These are phyloP conservation scores for Vitis labrusca DNA, from an alignment of 164 flowering plant species.

Conservation along the genomic window DNA sequence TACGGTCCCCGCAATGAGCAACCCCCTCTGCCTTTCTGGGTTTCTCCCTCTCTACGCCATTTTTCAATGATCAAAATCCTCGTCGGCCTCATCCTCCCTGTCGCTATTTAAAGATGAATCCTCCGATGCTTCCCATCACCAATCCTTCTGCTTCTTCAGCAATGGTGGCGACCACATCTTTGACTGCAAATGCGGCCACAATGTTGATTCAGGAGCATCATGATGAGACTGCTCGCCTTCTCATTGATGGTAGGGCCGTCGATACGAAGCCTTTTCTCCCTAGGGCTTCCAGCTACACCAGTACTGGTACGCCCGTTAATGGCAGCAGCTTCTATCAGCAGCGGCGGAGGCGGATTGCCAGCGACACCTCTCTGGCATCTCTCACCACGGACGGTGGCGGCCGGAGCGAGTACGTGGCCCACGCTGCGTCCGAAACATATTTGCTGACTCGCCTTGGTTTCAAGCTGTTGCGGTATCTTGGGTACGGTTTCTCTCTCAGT, in stretches of 20 bases:
- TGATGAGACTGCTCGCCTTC: constrained; percentile 19
- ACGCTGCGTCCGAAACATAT: constrained; percentile 65
- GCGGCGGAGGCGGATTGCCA: constrained; percentile 43
- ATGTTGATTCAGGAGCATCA: constrained; percentile 13
- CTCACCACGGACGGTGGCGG: constrained; percentile 11
- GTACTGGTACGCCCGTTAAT: background rate
- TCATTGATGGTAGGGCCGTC: constrained; percentile 17
- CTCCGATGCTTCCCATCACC: background rate
- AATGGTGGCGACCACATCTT: background rate
- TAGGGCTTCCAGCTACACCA: constrained; percentile 30
- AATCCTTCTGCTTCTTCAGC: constrained; percentile 1
- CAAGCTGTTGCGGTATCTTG: constrained; percentile 64
- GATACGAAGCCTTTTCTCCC: constrained; percentile 34
- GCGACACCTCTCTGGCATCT: constrained; percentile 33
- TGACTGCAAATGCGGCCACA: background rate
- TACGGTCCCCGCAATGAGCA: no score
- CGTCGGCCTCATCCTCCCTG: constrained; percentile 5
- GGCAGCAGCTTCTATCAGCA: constrained; percentile 20
- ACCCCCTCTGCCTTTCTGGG: no score
- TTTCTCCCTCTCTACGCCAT: no score
- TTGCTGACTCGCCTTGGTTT: constrained; percentile 57
- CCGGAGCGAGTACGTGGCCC: constrained; percentile 37
- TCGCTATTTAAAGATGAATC: background rate
- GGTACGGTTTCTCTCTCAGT: constrained; percentile 35
- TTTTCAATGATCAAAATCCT: background rate